Evolutionary conservation across 2,329 filamentous ascomycete genomes (phyloP).

Genomic region (Pseudohalonectria lignicola): DNA sequence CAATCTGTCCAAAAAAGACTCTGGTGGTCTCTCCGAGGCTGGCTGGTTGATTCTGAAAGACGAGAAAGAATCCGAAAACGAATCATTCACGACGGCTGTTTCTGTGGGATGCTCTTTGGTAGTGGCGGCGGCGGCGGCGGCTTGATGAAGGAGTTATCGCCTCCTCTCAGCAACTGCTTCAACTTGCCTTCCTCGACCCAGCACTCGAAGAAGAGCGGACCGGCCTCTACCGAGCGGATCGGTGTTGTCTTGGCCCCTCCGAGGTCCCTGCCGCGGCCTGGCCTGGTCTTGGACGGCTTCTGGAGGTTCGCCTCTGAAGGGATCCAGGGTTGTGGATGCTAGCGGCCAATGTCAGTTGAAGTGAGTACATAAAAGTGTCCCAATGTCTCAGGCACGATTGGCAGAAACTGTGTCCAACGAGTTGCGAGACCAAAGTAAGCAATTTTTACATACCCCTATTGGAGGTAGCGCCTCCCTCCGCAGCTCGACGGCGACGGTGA

Average conservation of each 20-base stretch:
- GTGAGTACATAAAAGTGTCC: no score
- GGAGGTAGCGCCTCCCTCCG: conserved; percentile 37
- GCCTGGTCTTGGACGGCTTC: conserved; percentile 18
- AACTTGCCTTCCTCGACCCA: conserved; percentile 49
- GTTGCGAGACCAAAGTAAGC: no score
- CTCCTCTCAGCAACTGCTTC: conserved; percentile 19
- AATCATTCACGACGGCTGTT: background rate
- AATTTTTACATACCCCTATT: conserved; percentile 46
- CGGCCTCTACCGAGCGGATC: conserved; percentile 41
- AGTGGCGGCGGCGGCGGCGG: no score
- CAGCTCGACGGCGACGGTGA: conserved; percentile 66
- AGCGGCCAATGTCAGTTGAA: no score
- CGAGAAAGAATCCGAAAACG: no score
- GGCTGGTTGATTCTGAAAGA: no score
- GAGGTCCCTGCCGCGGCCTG: conserved; percentile 16
- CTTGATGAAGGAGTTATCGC: no score
- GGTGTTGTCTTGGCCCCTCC: conserved; percentile 32
- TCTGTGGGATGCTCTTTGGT: background rate
- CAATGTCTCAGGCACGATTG: no score
- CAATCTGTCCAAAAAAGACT: background rate
- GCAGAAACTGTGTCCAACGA: no score
- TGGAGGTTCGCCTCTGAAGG: conserved; percentile 39
- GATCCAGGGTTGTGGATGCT: conserved; percentile 53
- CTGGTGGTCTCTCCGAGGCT: no score
- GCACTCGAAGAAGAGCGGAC: conserved; percentile 55